Conservation (phyloP, 352 stramenopile genomes). For the Salisapilia sapeloensis region DNA sequence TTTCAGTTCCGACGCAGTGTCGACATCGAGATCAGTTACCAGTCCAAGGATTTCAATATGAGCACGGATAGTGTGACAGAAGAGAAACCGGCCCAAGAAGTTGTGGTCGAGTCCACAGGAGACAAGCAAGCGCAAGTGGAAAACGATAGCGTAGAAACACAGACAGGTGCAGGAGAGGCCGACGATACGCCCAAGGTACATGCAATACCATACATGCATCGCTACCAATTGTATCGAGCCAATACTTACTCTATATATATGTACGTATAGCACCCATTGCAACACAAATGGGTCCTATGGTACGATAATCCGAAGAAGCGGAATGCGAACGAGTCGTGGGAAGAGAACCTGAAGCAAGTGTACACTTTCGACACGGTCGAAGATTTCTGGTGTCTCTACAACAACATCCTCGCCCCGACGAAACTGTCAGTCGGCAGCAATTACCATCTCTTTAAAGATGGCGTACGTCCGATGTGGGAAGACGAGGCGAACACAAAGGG, state of each 20-base stretch:
- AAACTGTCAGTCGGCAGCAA: constrained; percentile 87
- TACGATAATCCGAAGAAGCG: constrained; percentile 85
- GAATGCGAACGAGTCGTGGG: constrained; percentile 73
- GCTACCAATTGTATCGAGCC: too few species aligned
- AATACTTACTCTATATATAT: too few species aligned
- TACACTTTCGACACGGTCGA: constrained; percentile 92
- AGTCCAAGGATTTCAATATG: too few species aligned
- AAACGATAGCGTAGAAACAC: neutral
- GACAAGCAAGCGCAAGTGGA: neutral
- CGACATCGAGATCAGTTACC: too few species aligned
- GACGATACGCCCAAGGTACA: too few species aligned
- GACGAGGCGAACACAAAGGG: constrained; percentile 89
- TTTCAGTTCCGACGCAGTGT: too few species aligned
- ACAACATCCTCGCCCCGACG: constrained; percentile 87
- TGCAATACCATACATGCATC: too few species aligned
- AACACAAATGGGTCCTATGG: constrained; percentile 80
- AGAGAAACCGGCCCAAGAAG: too few species aligned
- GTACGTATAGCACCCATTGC: constrained; percentile 48
- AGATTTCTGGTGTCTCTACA: constrained; percentile 95
- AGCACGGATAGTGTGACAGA: too few species aligned
- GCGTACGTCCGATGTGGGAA: constrained; percentile 95
- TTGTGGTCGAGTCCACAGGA: too few species aligned
- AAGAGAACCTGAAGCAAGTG: constrained; percentile 84
- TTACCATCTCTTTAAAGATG: constrained; percentile 96
- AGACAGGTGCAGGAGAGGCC: neutral